Conservation (phyloP, 257 asterid species). For the Solanum piurae region DNA sequence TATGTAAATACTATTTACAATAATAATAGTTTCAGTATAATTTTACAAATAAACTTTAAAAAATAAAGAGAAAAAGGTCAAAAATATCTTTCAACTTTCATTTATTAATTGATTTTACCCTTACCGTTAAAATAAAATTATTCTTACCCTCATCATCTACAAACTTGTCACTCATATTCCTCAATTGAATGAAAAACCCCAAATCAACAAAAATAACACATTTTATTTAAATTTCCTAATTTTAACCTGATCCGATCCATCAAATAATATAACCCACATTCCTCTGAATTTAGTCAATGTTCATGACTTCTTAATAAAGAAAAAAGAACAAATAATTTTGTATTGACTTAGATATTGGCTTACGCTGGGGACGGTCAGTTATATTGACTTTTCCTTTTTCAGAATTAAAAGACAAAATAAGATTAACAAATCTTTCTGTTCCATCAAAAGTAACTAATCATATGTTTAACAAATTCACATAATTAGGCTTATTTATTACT, state of each 20-base stretch:
- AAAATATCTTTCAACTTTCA: no score
- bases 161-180: no score
- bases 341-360: not conserved
- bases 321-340: not conserved
- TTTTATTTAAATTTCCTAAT: no score
- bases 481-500: not conserved
- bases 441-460: not conserved
- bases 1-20: no score
- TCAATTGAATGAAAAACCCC: rapidly evolving
- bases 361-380: not conserved
- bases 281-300: not conserved
- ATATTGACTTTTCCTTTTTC: not conserved
- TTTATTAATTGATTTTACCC: no score
- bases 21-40: no score
- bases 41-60: no score
- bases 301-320: not conserved
- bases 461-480: not conserved
- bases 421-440: not conserved
- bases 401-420: not conserved
- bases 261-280: not conserved
- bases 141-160: no score
- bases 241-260: no score
- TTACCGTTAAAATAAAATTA: no score
- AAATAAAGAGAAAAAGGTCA: no score
- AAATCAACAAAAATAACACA: no score